phyloP scores from a whole-genome alignment of 2,329 filamentous ascomycete genomes.

The Dothiorella sarmentorum region DNA sequence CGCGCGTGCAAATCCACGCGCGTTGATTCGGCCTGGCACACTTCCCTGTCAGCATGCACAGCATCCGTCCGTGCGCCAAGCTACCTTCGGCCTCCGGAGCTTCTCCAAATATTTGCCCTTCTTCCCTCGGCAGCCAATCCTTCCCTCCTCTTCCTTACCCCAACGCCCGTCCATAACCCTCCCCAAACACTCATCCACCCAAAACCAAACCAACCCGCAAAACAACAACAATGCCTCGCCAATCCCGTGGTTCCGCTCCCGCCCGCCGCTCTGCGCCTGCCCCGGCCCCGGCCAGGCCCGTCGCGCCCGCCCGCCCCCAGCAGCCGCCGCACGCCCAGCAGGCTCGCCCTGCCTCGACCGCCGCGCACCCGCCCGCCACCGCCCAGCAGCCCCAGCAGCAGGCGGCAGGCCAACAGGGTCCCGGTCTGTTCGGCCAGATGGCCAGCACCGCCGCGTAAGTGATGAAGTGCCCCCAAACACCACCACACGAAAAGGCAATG shows the following conservation, averaged over 20 bases:
- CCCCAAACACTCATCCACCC: background rate
- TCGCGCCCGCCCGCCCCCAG: slow-evolving; percentile 61
- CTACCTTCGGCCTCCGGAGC: slow-evolving; percentile 3
- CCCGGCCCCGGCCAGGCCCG: slow-evolving; percentile 53
- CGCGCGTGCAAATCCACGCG: slow-evolving; percentile 5
- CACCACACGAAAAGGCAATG: background rate
- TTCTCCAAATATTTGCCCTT: slow-evolving; percentile 15
- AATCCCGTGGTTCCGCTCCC: slow-evolving; percentile 45
- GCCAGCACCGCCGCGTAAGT: slow-evolving; percentile 95
- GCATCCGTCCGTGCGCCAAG: background rate
- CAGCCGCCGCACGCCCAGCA: slow-evolving; percentile 44
- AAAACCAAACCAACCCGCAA: background rate
- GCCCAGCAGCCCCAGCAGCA: slow-evolving; percentile 48
- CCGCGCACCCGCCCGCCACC: slow-evolving; percentile 49
- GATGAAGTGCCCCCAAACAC: slow-evolving; percentile 52
- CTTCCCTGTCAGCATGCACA: slow-evolving; percentile 1
- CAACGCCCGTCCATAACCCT: background rate
- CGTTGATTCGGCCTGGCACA: slow-evolving; percentile 2
- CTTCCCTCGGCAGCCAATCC: background rate
- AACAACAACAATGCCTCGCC: slow-evolving; percentile 43
- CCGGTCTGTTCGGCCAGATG: slow-evolving; percentile 94
- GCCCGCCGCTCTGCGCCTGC: slow-evolving; percentile 42
- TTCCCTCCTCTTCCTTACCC: background rate
- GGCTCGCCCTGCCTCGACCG: slow-evolving; percentile 70
- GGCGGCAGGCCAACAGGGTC: slow-evolving; percentile 56